Conservation (phyloP, 2,329 filamentous ascomycete species). For the Aureobasidium sp. region DNA sequence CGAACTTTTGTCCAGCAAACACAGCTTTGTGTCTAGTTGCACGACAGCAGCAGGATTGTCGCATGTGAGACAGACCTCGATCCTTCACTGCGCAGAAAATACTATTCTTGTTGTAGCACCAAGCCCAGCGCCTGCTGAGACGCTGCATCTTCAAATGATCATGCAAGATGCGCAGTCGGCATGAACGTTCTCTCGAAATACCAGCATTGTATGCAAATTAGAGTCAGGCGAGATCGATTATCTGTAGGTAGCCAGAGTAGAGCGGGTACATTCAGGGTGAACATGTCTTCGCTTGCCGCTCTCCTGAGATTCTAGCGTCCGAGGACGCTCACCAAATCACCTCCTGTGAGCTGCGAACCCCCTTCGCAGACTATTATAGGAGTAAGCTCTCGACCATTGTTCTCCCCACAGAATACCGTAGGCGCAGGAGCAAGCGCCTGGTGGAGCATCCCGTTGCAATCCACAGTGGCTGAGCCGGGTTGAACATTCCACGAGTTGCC, state of each 20-base stretch:
- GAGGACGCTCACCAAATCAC: not conserved
- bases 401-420: not conserved
- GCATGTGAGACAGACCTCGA: not conserved
- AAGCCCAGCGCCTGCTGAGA: constrained; percentile 3
- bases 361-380: constrained; percentile 7
- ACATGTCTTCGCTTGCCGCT: not conserved
- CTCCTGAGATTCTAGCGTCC: constrained; percentile 7
- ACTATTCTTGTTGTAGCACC: not conserved
- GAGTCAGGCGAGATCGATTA: not conserved
- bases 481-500: constrained; percentile 7
- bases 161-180: not conserved
- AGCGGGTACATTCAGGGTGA: constrained; percentile 4
- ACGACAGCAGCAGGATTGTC: not conserved
- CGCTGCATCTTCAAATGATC: not conserved
- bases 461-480: constrained; percentile 1
- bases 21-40: not conserved
- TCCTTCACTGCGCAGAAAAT: not conserved
- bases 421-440: constrained; percentile 10
- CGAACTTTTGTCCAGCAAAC: not conserved
- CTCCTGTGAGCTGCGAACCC: not conserved
- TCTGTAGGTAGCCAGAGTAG: not conserved
- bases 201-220: not conserved
- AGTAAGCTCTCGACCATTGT: not conserved
- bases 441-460: constrained; percentile 2
- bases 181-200: not conserved